Base-by-base conservation (phyloP, 306 rosid species). In the Begonia masoniana region DNA sequence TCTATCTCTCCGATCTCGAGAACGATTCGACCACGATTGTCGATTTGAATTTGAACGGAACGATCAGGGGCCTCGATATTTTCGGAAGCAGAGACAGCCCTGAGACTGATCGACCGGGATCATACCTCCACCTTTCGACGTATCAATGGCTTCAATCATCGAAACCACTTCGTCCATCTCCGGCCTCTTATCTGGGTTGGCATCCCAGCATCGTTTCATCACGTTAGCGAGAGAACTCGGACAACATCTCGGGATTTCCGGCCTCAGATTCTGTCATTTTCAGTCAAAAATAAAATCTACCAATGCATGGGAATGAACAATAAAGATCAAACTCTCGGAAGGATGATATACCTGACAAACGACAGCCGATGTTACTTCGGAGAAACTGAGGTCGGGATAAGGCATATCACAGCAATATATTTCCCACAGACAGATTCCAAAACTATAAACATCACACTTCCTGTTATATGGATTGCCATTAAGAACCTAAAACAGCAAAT, bases 391-490 rank as follows among this genome's bases (percentile, higher is more conserved):
- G 64, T 91, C 97, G 21, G 96, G 94, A 61, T 85, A 91, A 51
- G 97, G 97, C 97, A 91, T 91, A 85, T 91, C 97, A 62, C 97
- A 91, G 68, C 97, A 91, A 73, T 91, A 91, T 42, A 66, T 78
- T 71, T 91, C 97, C 97, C 97, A 91, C 53, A 91, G 59, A 68
- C 97, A 91, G 71, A 91, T 85, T 46, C 97, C 96, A 41, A 91
- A 91, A 68, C 97, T 91, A 70, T 91, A 91, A 58, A 91, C 97
- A 47, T 91, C 97, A 16, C 97, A 91, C 69, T 82, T 91, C 80
- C 97, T 69, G 74, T 91, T 91, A 66, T 91, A 91, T 51, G 97
- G 96, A 62, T 81, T 91, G 59, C 97, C 97, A 66, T 91, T 91
- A 65, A 91, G 74, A 66, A 91, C 97, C 97, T 91, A 87, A 41